A percentile compares a stretch with the other conserved stretches of the same genome.
Evolutionary conservation across 2,329 filamentous ascomycete species (phyloP).

Genomic region (Monosporascus ibericus): DNA sequence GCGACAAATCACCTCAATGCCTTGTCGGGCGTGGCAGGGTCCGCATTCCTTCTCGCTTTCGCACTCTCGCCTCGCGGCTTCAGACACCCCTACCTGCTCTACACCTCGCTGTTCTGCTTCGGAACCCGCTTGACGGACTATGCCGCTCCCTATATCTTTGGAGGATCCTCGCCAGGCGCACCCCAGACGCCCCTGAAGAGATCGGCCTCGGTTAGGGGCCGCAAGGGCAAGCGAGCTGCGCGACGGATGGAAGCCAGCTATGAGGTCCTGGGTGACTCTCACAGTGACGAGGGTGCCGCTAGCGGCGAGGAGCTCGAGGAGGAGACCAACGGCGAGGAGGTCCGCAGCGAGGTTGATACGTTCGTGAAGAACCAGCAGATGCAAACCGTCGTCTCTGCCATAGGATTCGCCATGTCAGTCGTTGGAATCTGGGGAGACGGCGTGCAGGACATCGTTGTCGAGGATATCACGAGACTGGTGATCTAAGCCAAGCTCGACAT

Average conservation of each 20-base stretch:
- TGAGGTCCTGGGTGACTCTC: slow-evolving; percentile 53
- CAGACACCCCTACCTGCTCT: slow-evolving; percentile 85
- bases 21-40: slow-evolving; percentile 62
- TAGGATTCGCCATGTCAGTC: slow-evolving; percentile 56
- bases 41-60: slow-evolving; percentile 73
- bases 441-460: slow-evolving; percentile 16
- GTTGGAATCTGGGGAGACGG: slow-evolving; percentile 64
- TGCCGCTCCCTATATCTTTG: slow-evolving; percentile 39
- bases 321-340: slow-evolving; percentile 55
- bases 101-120: slow-evolving; percentile 66
- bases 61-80: slow-evolving; percentile 65
- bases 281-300: slow-evolving; percentile 43
- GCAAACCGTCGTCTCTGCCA: slow-evolving; percentile 46
- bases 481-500: no score
- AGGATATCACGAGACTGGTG: no score
- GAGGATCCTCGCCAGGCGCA: slow-evolving; percentile 20
- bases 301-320: slow-evolving; percentile 36
- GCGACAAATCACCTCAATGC: slow-evolving; percentile 60
- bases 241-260: slow-evolving; percentile 63
- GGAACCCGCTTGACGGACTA: slow-evolving; percentile 52
- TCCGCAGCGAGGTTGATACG: slow-evolving; percentile 49
- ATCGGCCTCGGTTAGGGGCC: slow-evolving; percentile 22
- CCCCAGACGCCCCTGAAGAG: slow-evolving; percentile 20
- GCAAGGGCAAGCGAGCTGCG: slow-evolving; percentile 25
- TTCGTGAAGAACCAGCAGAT: slow-evolving; percentile 49